phyloP scores from a whole-genome alignment of 1,284 basidiomycete genomes.

The Malassezia nana region DNA sequence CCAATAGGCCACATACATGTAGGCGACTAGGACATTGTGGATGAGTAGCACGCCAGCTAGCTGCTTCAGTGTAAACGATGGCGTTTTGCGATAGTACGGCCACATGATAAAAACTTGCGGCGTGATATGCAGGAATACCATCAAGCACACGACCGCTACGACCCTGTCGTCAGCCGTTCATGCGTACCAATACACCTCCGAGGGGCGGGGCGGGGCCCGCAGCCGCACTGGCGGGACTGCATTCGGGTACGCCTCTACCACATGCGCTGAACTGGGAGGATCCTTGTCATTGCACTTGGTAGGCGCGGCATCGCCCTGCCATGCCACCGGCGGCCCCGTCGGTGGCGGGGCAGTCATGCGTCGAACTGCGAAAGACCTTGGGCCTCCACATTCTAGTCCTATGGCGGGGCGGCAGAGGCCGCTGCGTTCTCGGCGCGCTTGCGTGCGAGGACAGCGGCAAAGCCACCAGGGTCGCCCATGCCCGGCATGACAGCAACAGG shows the following conservation, averaged over 20 bases:
- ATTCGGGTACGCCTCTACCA: background rate
- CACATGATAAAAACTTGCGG: conserved; percentile 36
- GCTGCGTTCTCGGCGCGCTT: conserved; percentile 46
- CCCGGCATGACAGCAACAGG: conserved; percentile 50
- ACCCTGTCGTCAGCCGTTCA: conserved; percentile 18
- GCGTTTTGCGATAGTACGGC: conserved; percentile 31
- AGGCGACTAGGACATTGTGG: conserved; percentile 59
- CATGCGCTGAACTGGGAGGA: background rate
- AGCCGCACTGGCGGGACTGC: background rate
- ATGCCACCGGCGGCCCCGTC: background rate
- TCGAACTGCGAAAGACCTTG: background rate
- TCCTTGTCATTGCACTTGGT: background rate
- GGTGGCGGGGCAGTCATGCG: background rate
- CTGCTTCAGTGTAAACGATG: conserved; percentile 51
- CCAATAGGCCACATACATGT: conserved; percentile 37
- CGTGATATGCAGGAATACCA: conserved; percentile 31
- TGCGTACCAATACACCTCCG: conserved; percentile 11
- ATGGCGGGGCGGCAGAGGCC: background rate
- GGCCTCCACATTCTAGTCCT: conserved; percentile 1
- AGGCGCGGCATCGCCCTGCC: background rate
- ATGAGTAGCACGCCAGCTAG: conserved; percentile 65
- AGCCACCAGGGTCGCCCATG: conserved; percentile 48
- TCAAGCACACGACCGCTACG: conserved; percentile 22
- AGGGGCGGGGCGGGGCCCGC: background rate
- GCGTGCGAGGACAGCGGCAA: conserved; percentile 49